Evolutionary conservation across 148 eudicot genomes (phyloP).

Genomic region (Linanthus parryae): DNA sequence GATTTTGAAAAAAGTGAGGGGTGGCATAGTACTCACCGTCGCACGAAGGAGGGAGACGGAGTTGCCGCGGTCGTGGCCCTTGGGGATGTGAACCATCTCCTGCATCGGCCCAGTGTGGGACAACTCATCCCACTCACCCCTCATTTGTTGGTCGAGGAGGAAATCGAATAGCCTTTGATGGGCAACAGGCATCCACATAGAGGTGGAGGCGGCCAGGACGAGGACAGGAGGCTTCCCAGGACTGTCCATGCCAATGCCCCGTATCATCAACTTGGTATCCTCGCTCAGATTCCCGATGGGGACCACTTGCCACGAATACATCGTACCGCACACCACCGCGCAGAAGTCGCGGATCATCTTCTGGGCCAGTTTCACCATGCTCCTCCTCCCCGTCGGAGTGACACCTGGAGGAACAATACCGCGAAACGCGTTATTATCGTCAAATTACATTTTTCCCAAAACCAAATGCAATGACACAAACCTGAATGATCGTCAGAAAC

Average conservation of each 20-base stretch:
- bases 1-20: neutral
- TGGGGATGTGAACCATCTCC: slow-evolving; percentile 27
- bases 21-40: slow-evolving; percentile 25
- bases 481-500: slow-evolving; percentile 34
- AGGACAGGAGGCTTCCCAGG: slow-evolving; percentile 38
- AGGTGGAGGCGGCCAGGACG: slow-evolving; percentile 32
- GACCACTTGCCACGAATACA: slow-evolving; percentile 31
- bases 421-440: neutral
- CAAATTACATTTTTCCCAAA: neutral
- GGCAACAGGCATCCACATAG: slow-evolving; percentile 33
- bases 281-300: slow-evolving; percentile 16
- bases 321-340: slow-evolving; percentile 31
- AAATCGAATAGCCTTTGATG: slow-evolving; percentile 28
- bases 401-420: slow-evolving; percentile 13
- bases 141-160: slow-evolving; percentile 25
- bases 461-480: slow-evolving; percentile 11
- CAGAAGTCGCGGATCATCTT: slow-evolving; percentile 40
- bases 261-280: slow-evolving; percentile 25
- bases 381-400: slow-evolving; percentile 20
- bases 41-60: slow-evolving; percentile 30
- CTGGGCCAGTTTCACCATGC: slow-evolving; percentile 31
- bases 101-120: slow-evolving; percentile 28
- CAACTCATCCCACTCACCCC: slow-evolving; percentile 45
- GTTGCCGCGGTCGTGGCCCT: slow-evolving; percentile 33
- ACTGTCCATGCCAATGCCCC: slow-evolving; percentile 22